phyloP scores from a whole-genome alignment of 2,329 filamentous ascomycete species.

The Hymenoscyphus fructigenus region DNA sequence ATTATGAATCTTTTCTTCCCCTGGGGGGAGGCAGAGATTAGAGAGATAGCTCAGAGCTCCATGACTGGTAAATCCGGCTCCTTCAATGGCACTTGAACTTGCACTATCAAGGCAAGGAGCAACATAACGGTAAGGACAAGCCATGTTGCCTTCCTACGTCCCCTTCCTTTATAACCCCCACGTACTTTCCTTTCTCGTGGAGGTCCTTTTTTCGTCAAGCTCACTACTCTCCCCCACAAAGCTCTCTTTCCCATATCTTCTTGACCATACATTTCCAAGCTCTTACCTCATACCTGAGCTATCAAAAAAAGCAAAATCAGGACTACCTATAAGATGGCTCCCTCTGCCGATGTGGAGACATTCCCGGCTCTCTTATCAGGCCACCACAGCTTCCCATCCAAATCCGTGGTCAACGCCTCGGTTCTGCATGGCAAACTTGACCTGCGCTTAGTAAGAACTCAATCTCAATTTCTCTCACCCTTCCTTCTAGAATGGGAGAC shows the following conservation, averaged over 20 bases:
- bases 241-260: constrained; percentile 12
- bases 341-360: constrained; percentile 22
- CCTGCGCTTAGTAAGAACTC: constrained; percentile 52
- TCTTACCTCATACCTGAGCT: constrained; percentile 9
- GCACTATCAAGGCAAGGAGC: constrained; percentile 18
- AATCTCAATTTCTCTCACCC: not conserved
- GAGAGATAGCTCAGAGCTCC: constrained; percentile 27
- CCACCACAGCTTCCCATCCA: constrained; percentile 14
- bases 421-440: constrained; percentile 58
- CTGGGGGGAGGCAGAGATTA: constrained; percentile 16
- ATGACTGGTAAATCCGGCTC: constrained; percentile 20
- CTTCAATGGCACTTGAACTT: constrained; percentile 13
- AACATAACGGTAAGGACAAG: constrained; percentile 2
- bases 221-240: constrained; percentile 20
- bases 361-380: constrained; percentile 12
- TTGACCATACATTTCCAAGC: constrained; percentile 4
- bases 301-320: constrained; percentile 2
- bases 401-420: constrained; percentile 47
- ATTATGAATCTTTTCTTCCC: constrained; percentile 13
- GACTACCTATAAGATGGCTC: constrained; percentile 24
- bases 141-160: constrained; percentile 7
- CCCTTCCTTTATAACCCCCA: constrained; percentile 17
- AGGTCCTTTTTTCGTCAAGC: constrained; percentile 12
- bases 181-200: constrained; percentile 19
- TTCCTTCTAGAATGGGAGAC: constrained; percentile 3